phyloP scores from a whole-genome alignment of 805 yeast genomes.

The Candida morakotiae region DNA sequence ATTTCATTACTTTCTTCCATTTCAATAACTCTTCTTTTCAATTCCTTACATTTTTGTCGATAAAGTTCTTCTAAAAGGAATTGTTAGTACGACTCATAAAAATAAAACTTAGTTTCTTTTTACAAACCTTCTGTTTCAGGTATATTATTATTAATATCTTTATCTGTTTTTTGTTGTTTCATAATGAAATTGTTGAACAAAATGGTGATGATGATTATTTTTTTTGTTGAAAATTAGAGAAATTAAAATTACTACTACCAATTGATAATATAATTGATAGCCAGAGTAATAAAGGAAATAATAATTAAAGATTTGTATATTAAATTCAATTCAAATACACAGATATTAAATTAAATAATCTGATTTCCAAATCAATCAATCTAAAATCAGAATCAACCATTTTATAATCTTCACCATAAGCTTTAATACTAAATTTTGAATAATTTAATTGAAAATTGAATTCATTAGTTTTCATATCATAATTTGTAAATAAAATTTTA shows the following conservation, averaged over 20 bases:
- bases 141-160: too few relatives aligned
- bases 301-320: too few relatives aligned
- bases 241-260: neutral
- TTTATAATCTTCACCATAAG: neutral
- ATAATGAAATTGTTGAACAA: conserved; percentile 1
- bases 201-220: neutral
- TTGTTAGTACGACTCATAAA: too few relatives aligned
- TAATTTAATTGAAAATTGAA: neutral
- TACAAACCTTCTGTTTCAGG: conserved; percentile 41
- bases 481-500: neutral
- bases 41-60: conserved; percentile 65
- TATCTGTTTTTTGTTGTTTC: conserved; percentile 17
- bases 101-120: too few relatives aligned
- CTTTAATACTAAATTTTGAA: neutral
- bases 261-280: neutral
- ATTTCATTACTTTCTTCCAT: conserved; percentile 76
- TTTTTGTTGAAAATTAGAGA: neutral
- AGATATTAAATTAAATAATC: neutral
- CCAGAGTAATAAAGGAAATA: too few relatives aligned
- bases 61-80: conserved; percentile 38
- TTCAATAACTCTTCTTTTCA: conserved; percentile 64
- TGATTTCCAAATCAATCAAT: neutral
- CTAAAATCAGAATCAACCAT: conserved; percentile 1
- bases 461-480: neutral
- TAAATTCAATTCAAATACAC: neutral